A percentile compares a stretch with the other conserved stretches of the same genome.
Evolutionary conservation across 148 eudicot species (phyloP).

Genomic region (Rhododendron ovatum): DNA sequence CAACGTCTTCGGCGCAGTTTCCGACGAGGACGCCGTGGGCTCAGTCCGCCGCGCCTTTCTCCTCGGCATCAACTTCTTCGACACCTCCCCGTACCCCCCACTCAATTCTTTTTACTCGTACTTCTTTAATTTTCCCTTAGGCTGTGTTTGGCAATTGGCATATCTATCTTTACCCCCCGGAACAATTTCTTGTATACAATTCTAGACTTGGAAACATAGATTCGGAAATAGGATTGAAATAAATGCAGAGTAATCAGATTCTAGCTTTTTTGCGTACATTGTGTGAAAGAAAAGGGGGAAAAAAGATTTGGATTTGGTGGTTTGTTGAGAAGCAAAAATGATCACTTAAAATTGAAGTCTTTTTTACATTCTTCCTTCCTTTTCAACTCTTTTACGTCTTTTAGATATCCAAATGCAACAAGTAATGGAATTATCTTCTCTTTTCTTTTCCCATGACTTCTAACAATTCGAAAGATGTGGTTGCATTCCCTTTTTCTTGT

Average conservation of each 20-base stretch:
- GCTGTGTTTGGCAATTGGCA: neutral
- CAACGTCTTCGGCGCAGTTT: slow-evolving; percentile 74
- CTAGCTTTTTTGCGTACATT: neutral
- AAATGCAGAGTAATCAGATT: neutral
- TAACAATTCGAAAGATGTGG: neutral
- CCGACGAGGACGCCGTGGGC: slow-evolving; percentile 63
- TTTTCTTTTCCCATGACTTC: neutral
- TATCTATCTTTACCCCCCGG: neutral
- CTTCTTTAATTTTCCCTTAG: neutral
- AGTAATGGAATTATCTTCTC: neutral
- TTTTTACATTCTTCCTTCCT: neutral
- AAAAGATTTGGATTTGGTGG: neutral
- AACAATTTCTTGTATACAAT: neutral
- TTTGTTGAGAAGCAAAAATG: neutral
- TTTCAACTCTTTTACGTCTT: neutral
- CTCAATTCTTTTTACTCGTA: neutral
- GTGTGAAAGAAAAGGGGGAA: neutral
- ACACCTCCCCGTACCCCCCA: slow-evolving; percentile 73
- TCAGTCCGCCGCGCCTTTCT: slow-evolving; percentile 62
- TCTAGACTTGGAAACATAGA: neutral
- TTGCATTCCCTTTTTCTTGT: neutral
- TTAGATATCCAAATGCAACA: neutral
- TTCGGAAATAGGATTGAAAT: neutral
- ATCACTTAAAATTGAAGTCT: neutral
- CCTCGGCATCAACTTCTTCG: slow-evolving; percentile 89